A percentile compares a stretch with the other conserved stretches of the same genome.
phyloP scores from a whole-genome alignment of 805 yeast species.

The Cyberlindnera japonica region DNA sequence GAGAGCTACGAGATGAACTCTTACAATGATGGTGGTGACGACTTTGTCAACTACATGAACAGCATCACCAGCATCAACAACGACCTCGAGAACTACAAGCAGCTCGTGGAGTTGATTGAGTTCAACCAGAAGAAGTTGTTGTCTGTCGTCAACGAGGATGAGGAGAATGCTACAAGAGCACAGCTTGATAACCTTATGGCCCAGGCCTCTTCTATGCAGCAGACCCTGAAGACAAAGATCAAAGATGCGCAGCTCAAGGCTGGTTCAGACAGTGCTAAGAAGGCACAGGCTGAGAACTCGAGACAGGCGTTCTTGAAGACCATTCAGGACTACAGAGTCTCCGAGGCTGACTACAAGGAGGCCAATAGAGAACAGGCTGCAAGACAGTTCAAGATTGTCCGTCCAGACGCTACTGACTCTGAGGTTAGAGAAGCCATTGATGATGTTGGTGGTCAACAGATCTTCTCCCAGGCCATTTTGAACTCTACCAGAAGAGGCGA shows the following conservation, averaged over 20 bases:
- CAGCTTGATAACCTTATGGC: slow-evolving; percentile 74
- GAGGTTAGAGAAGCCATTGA: slow-evolving; percentile 85
- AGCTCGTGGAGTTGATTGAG: slow-evolving; percentile 64
- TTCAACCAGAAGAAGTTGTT: slow-evolving; percentile 65
- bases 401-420: slow-evolving; percentile 77
- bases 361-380: slow-evolving; percentile 84
- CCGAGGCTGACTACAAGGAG: slow-evolving; percentile 83
- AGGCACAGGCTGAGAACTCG: slow-evolving; percentile 85
- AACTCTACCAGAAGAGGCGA: slow-evolving; percentile 89
- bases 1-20: slow-evolving; percentile 23
- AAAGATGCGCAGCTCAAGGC: slow-evolving; percentile 72
- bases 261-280: slow-evolving; percentile 70
- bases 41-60: slow-evolving; percentile 63
- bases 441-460: slow-evolving; percentile 82
- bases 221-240: slow-evolving; percentile 68
- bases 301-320: slow-evolving; percentile 81
- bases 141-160: slow-evolving; percentile 69
- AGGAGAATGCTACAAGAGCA: slow-evolving; percentile 62
- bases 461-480: slow-evolving; percentile 88
- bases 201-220: slow-evolving; percentile 77
- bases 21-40: slow-evolving; percentile 35
- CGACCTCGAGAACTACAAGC: slow-evolving; percentile 66
- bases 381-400: slow-evolving; percentile 87
- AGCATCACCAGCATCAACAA: slow-evolving; percentile 65
- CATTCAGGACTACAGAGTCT: slow-evolving; percentile 81